Base-by-base conservation (phyloP, 2,329 filamentous ascomycete species). In the Plenodomus lindquistii region DNA sequence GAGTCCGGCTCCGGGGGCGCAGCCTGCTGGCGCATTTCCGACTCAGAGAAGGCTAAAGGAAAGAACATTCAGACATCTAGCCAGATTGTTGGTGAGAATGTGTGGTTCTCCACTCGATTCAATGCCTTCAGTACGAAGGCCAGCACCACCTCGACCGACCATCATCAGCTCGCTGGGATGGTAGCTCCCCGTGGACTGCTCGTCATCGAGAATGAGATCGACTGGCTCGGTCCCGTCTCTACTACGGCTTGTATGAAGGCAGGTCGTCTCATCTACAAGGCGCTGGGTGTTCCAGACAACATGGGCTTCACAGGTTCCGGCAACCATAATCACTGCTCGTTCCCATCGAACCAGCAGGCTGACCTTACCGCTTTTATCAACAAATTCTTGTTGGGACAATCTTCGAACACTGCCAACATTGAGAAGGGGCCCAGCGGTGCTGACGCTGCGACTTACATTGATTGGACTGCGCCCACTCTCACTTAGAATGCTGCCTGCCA, bases 1-100 rank as follows among this genome's bases (percentile, higher is more conserved):
- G 83, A 86, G 70, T 84, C 81, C 6, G 83, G 83, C 17, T 79
- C 82, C 0, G 83, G 83, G 44, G 83, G 82, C 35, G 77, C 82
- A 17, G 82, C 81, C 15, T 85, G 82, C 73, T 85, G 83, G 82
- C 79, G 82, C 49, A 65, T 72, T 39, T 70, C 68, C 21, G 69
- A 72, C 50, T 66, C 63, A 9, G 67, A 83, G 63, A 77, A 83
- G 57, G 66, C 63, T 46, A 69, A 75, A 37, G 81, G 81, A 42
- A 76, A 78, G 67, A 83, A 82, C 66, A 82, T 85, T 60, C 83
- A 86, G 71, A 85, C 82, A 0, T 79, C 82, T 0, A 65, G 72
- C 21, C 73, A 85, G 71, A 85, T 85, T 55, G 74, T 85, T 4
- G 73, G 70, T 27, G 83, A 85, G 73, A 85, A 85, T 59, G 81